A percentile compares a stretch with the other conserved stretches of the same genome.
These are phyloP conservation scores for Rosa persica DNA, from an alignment of 306 rosid species.

Conservation along the genomic window DNA sequence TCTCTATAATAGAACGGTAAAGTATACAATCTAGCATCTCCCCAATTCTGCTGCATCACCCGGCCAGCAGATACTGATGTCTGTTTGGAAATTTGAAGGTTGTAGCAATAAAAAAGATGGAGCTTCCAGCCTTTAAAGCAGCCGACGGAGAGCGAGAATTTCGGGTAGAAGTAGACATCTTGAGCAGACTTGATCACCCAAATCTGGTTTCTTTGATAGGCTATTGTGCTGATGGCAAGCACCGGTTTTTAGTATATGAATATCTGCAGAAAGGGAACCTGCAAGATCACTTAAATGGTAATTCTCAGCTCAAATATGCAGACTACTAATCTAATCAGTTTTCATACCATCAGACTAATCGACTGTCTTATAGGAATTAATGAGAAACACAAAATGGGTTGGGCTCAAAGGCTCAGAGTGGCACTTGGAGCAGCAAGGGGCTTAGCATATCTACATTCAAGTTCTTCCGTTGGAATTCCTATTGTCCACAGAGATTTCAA, in stretches of 20 bases:
- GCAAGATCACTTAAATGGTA: conserved; percentile 90
- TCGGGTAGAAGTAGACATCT: conserved; percentile 86
- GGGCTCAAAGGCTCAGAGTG: conserved; percentile 75
- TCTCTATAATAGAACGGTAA: neutral
- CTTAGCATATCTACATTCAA: conserved; percentile 82
- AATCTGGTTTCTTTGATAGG: conserved; percentile 92
- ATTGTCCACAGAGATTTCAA: conserved; percentile 92
- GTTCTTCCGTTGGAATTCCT: conserved; percentile 71
- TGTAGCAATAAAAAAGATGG: conserved; percentile 97
- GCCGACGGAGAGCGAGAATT: conserved; percentile 94
- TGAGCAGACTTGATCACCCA: conserved; percentile 91
- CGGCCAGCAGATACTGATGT: conserved; percentile 28
- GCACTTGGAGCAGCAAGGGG: conserved; percentile 96
- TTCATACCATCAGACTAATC: conserved; percentile 22
- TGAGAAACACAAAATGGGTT: conserved; percentile 68
- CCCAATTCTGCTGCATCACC: no score
- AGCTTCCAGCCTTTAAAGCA: conserved; percentile 65
- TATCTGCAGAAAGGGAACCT: conserved; percentile 86
- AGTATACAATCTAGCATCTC: neutral
- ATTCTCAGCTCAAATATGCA: conserved; percentile 14
- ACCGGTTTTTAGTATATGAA: conserved; percentile 85
- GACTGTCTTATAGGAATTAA: conserved; percentile 41
- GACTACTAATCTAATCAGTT: neutral
- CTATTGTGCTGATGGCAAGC: conserved; percentile 96
- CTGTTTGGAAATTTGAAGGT: conserved; percentile 39